These are phyloP conservation scores for cucumber (Cucumis sativus) DNA, from an alignment of 306 rosid genomes.

Conservation along the genomic window DNA sequence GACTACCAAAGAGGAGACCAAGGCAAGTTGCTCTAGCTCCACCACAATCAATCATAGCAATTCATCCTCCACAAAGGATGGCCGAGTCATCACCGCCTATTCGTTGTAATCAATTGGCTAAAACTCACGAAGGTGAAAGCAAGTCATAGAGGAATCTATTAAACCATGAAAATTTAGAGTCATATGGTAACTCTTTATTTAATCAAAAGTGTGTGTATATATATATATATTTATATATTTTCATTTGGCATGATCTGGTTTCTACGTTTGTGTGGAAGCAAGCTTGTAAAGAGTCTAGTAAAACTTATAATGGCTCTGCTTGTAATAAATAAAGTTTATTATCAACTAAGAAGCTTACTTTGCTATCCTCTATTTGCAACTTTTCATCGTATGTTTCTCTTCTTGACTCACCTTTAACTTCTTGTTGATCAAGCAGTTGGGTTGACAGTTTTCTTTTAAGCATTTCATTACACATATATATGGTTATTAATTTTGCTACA, in stretches of 20 bases:
- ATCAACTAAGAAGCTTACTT: neutral
- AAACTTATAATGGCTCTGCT: neutral
- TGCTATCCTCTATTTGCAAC: neutral
- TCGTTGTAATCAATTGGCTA: slow-evolving; percentile 8
- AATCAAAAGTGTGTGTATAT: neutral
- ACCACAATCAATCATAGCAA: neutral
- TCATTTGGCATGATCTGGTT: neutral
- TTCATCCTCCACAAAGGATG: slow-evolving; percentile 1
- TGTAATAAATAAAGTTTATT: neutral
- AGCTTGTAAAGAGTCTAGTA: neutral
- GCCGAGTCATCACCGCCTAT: neutral
- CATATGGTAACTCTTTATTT: neutral
- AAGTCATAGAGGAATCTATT: neutral
- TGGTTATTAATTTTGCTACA: no score
- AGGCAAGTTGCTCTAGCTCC: neutral
- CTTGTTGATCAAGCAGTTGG: no score
- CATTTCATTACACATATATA: no score
- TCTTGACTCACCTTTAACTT: no score
- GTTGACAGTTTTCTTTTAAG: no score
- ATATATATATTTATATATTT: neutral
- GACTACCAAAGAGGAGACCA: neutral
- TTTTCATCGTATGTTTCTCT: no score
- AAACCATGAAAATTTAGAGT: neutral
- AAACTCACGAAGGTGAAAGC: neutral
- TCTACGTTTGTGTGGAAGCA: neutral